Base-by-base conservation (phyloP, 208 protist genomes). In the Endotrypanum monterogeii region DNA sequence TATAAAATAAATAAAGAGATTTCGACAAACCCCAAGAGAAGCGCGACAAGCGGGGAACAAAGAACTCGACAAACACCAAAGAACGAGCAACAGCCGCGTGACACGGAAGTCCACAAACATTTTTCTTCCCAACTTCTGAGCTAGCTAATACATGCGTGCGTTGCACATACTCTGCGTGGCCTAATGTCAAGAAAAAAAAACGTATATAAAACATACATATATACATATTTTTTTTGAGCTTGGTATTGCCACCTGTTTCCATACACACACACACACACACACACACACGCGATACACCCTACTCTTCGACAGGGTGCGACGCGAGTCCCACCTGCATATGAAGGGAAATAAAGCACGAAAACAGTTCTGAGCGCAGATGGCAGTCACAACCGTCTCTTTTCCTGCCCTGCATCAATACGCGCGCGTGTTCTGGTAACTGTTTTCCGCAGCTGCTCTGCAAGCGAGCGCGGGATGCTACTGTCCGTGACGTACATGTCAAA, bases 401-500 rank as follows among this genome's bases (percentile, higher is more conserved):
- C 23, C 28, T 30, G 66, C 5, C 7, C 18, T 1, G 66, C 48
- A 18, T 54, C 58, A 28, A 71, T 56, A 30, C 72, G 60, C 3
- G 66, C 72, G 1, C 73, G 28, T 39, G 83, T 57, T 35, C 58
- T 41, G 25, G 52, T 16, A n/a, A 89, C 32, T 6, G 80, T 66
- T 56, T 84, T 89, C 65, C 83, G 86, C 3, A 94, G 60, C 25
- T 60, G 67, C 4, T 84, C 76, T 1, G 58, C 66, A 2, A 83
- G 58, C 41, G 67, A 79, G 51, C 79, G 82, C 14, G 72, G 57
- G 25, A 88, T 70, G 28, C 65, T 77, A 32, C 78, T 74, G 41
- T 91, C 78, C 6, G 80, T 60, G 16, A 78, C 73, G 65, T 83
- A 87, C 28, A 88, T 80, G 37, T 81, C 71, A 71, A 89, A 90